Evolutionary conservation across 176 grass and related monocot genomes (phyloP).

Genomic region (Eleusine indica): DNA sequence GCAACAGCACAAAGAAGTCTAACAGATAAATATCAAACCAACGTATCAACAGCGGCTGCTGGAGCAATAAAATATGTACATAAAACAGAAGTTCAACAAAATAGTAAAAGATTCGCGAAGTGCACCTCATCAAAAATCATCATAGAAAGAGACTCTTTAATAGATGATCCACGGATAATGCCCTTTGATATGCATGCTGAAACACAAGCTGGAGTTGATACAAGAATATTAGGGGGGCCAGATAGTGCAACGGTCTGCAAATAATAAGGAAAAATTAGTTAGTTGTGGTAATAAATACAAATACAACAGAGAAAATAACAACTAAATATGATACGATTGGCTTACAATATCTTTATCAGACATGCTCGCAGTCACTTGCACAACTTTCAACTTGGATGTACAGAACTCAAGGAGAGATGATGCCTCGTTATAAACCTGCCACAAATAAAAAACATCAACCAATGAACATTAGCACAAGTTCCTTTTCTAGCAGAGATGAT

Average conservation of each 20-base stretch:
- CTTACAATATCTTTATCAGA: constrained; percentile 75
- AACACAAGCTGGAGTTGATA: constrained; percentile 93
- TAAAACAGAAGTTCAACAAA: constrained; percentile 6
- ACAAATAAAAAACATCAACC: constrained; percentile 14
- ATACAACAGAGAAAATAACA: constrained; percentile 21
- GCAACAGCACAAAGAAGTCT: constrained; percentile 16
- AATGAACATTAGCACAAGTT: background rate
- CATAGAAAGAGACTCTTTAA: constrained; percentile 95
- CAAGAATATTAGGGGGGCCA: constrained; percentile 82
- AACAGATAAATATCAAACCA: constrained; percentile 19
- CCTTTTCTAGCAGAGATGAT: constrained; percentile 8
- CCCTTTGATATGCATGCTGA: constrained; percentile 87
- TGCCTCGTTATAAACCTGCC: constrained; percentile 75
- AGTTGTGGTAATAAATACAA: constrained; percentile 35
- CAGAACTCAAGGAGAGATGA: constrained; percentile 82
- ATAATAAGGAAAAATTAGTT: constrained; percentile 29
- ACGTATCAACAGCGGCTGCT: constrained; percentile 6
- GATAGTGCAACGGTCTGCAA: constrained; percentile 69
- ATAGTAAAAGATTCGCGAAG: constrained; percentile 20
- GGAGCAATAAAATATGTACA: background rate
- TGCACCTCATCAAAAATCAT: constrained; percentile 93
- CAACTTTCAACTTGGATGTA: constrained; percentile 76
- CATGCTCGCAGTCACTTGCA: constrained; percentile 82
- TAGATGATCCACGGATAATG: constrained; percentile 63
- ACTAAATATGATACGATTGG: constrained; percentile 13